phyloP scores from a whole-genome alignment of 2,329 filamentous ascomycete species.

The Diplodia intermedia region DNA sequence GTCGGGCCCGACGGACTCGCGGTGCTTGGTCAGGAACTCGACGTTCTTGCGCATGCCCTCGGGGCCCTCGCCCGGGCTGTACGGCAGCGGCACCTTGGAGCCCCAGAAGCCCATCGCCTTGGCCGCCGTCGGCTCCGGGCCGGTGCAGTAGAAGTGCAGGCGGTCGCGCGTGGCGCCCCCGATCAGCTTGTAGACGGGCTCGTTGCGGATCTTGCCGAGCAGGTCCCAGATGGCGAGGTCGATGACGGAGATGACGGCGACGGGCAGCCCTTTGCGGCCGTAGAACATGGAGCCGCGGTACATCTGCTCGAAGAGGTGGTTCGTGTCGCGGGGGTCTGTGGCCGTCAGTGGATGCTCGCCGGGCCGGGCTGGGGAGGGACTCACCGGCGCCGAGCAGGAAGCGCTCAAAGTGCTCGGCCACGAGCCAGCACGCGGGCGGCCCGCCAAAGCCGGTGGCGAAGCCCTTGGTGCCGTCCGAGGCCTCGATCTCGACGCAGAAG shows the following conservation, averaged over 20 bases:
- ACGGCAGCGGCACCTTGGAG: constrained; percentile 87
- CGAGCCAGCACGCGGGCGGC: constrained; percentile 91
- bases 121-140: constrained; percentile 80
- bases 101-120: constrained; percentile 89
- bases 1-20: constrained; percentile 83
- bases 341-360: too few relatives aligned
- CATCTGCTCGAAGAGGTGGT: constrained; percentile 94
- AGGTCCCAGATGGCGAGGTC: constrained; percentile 94
- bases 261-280: constrained; percentile 86
- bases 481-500: constrained; percentile 89
- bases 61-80: constrained; percentile 85
- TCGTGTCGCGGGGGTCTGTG: constrained; percentile 84
- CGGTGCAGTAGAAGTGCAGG: constrained; percentile 93
- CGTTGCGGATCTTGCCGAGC: constrained; percentile 85
- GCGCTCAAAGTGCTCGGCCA: constrained; percentile 90
- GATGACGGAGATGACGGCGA: constrained; percentile 92
- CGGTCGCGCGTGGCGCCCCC: constrained; percentile 85
- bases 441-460: constrained; percentile 95
- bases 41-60: constrained; percentile 86
- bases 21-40: constrained; percentile 84
- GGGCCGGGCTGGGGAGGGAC: background rate
- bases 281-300: constrained; percentile 97
- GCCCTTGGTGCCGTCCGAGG: constrained; percentile 87
- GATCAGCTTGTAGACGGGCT: constrained; percentile 94
- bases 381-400: constrained; percentile 81